These are phyloP conservation scores for Eurotiales sp. DNA, from an alignment of 2,329 filamentous ascomycete genomes.

Conservation along the genomic window DNA sequence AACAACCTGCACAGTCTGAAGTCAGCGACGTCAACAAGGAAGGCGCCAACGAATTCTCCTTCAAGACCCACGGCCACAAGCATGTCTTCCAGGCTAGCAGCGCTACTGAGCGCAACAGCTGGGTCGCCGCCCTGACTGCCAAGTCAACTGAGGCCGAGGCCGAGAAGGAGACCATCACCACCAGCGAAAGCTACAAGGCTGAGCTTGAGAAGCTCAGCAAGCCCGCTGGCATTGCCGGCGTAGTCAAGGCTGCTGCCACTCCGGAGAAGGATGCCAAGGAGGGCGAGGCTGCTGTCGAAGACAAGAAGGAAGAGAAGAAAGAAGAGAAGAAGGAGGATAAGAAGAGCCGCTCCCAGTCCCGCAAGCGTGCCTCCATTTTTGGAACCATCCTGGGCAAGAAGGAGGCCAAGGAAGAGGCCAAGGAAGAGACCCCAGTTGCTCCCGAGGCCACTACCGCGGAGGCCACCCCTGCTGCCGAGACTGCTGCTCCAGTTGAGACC, in stretches of 20 bases:
- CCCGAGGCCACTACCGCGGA: constrained; percentile 38
- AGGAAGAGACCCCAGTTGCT: constrained; percentile 40
- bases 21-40: constrained; percentile 70
- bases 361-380: constrained; percentile 59
- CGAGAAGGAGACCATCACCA: constrained; percentile 66
- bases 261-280: constrained; percentile 18
- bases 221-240: constrained; percentile 36
- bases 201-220: constrained; percentile 67
- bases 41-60: constrained; percentile 75
- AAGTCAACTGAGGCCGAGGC: constrained; percentile 84
- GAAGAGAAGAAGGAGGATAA: constrained; percentile 29
- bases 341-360: constrained; percentile 59
- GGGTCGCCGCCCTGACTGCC: constrained; percentile 78
- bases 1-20: constrained; percentile 50
- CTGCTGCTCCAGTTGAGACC: constrained; percentile 31
- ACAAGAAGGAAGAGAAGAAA: constrained; percentile 42
- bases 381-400: constrained; percentile 54
- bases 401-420: constrained; percentile 50
- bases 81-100: constrained; percentile 83
- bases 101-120: constrained; percentile 80
- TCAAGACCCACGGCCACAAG: constrained; percentile 83
- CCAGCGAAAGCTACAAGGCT: constrained; percentile 84
- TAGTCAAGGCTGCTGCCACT: constrained; percentile 9
- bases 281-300: constrained; percentile 44
- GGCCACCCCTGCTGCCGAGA: constrained; percentile 26